A percentile compares a stretch with the other conserved stretches of the same genome.
phyloP scores from a whole-genome alignment of 1,139 yeast genomes.

The Lodderomyces beijingensis region DNA sequence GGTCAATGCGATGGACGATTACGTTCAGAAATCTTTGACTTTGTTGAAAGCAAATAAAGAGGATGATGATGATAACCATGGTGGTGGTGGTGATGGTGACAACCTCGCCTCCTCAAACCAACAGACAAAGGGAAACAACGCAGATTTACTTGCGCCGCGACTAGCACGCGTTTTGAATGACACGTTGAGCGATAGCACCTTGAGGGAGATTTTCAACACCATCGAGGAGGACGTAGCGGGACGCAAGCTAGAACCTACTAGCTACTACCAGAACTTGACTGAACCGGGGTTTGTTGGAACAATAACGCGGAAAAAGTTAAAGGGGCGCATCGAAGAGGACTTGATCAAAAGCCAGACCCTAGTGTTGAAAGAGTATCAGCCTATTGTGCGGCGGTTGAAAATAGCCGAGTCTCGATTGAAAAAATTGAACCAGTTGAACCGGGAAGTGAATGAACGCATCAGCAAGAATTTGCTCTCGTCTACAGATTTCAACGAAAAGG shows the following conservation, averaged over 20 bases:
- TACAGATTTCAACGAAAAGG: slow-evolving; percentile 26
- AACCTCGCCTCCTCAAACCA: slow-evolving; percentile 7
- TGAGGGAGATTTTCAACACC: slow-evolving; percentile 44
- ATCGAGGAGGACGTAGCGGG: slow-evolving; percentile 32
- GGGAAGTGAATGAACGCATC: slow-evolving; percentile 37
- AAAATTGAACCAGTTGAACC: slow-evolving; percentile 36
- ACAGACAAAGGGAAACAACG: slow-evolving; percentile 1
- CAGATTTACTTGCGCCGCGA: slow-evolving; percentile 36
- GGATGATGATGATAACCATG: slow-evolving; percentile 11
- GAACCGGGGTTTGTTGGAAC: slow-evolving; percentile 57
- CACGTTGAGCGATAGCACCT: slow-evolving; percentile 43
- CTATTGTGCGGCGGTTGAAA: slow-evolving; percentile 47
- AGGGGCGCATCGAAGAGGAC: slow-evolving; percentile 70
- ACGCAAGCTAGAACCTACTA: slow-evolving; percentile 18
- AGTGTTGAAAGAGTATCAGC: slow-evolving; percentile 59
- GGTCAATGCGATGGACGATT: slow-evolving; percentile 29
- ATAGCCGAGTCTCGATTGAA: slow-evolving; percentile 37
- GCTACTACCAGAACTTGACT: slow-evolving; percentile 25
- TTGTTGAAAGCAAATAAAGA: too few relatives aligned
- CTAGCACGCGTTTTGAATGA: slow-evolving; percentile 49
- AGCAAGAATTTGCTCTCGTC: slow-evolving; percentile 20
- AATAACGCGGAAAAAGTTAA: slow-evolving; percentile 52
- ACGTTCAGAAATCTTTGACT: slow-evolving; percentile 32
- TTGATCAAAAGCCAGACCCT: slow-evolving; percentile 57
- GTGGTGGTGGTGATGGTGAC: too few relatives aligned